A percentile compares a stretch with the other conserved stretches of the same genome.
Evolutionary conservation across 2,329 filamentous ascomycete genomes (phyloP).

Genomic region (Trichoderma atrobrunneum): DNA sequence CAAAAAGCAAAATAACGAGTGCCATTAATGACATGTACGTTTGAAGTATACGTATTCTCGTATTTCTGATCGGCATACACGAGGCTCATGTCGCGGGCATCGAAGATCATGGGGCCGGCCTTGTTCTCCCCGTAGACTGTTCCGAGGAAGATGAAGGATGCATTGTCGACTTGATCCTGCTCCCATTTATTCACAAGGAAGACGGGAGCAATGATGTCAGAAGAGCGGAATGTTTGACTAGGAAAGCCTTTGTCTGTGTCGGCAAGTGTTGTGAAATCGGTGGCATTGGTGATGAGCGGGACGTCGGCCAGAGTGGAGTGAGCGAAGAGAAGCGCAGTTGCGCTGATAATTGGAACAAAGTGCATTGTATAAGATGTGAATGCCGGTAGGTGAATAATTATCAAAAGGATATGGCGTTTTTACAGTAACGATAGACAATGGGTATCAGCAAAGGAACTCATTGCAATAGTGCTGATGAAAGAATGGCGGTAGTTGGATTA

Average conservation of each 20-base stretch:
- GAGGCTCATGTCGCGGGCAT: not conserved
- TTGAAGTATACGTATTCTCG: constrained; percentile 1
- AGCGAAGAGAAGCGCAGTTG: not conserved
- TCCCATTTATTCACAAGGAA: not conserved
- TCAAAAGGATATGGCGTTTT: not conserved
- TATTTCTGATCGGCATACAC: constrained; percentile 4
- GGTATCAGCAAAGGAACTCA: not conserved
- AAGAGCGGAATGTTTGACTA: not conserved
- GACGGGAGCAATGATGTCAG: not conserved
- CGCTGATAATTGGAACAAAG: not conserved
- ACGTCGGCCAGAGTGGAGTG: not conserved
- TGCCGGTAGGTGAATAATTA: not conserved
- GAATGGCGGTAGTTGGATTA: not conserved
- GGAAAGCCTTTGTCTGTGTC: not conserved
- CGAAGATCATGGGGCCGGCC: constrained; percentile 1
- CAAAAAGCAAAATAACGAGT: not conserved
- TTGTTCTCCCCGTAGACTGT: not conserved
- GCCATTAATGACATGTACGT: not conserved
- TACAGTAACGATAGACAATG: not conserved
- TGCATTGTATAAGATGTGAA: not conserved
- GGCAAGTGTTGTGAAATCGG: not conserved
- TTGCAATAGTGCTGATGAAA: not conserved
- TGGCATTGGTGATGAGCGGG: not conserved
- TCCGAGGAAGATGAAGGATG: not conserved
- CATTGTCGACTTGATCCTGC: not conserved